Evolutionary conservation across 352 stramenopile species (phyloP).

Genomic region (Globisporangium middletonii): DNA sequence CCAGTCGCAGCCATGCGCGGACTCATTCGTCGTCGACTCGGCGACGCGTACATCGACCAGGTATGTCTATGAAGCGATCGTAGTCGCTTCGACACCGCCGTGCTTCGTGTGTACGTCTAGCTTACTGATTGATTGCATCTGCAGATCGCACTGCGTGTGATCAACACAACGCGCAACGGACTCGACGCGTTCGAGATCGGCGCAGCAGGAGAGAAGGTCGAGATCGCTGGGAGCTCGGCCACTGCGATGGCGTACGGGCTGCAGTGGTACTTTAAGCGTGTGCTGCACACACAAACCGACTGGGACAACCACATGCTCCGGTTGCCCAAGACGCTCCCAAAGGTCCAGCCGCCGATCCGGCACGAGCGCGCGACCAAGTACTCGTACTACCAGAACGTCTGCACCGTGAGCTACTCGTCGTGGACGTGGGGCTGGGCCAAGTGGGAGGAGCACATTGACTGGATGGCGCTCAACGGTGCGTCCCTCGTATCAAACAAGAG

Average conservation of each 20-base stretch:
- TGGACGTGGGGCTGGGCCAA: constrained; percentile 84
- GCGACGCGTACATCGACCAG: constrained; percentile 53
- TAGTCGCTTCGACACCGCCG: no score
- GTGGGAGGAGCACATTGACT: constrained; percentile 91
- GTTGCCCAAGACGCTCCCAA: constrained; percentile 47
- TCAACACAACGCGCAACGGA: constrained; percentile 29
- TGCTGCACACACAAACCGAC: constrained; percentile 71
- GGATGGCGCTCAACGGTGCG: constrained; percentile 88
- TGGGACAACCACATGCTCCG: constrained; percentile 73
- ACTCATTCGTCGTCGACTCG: constrained; percentile 54
- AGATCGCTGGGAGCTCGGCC: constrained; percentile 45
- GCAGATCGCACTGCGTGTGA: constrained; percentile 47
- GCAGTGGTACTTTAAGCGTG: constrained; percentile 74
- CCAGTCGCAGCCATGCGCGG: constrained; percentile 36
- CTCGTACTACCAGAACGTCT: constrained; percentile 92
- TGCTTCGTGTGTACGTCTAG: neutral
- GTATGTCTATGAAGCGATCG: constrained; percentile 13
- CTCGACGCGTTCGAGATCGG: constrained; percentile 66
- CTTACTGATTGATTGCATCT: neutral
- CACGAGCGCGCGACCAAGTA: constrained; percentile 68
- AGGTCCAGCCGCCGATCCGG: constrained; percentile 22
- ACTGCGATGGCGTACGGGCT: constrained; percentile 67
- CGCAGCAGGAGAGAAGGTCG: constrained; percentile 33
- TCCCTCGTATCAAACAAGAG: neutral
- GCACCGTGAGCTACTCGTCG: constrained; percentile 88